phyloP scores from a whole-genome alignment of 2,329 filamentous ascomycete genomes.

The Arthrobotrys megalospora region DNA sequence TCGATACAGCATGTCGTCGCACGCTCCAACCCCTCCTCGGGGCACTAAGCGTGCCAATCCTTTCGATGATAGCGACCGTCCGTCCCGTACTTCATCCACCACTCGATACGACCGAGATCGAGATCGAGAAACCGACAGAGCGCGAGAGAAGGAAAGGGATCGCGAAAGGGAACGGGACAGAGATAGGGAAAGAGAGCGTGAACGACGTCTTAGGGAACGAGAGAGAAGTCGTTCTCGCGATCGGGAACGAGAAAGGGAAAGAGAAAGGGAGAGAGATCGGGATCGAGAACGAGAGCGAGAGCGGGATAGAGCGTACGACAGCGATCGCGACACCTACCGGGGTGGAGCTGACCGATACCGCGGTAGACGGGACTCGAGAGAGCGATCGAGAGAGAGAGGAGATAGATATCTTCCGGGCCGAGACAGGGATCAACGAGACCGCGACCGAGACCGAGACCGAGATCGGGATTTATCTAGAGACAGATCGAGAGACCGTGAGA shows the following conservation, averaged over 20 bases:
- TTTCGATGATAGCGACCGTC: slow-evolving; percentile 58
- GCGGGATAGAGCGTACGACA: slow-evolving; percentile 31
- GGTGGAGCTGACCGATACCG: slow-evolving; percentile 55
- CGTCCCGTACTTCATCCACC: slow-evolving; percentile 54
- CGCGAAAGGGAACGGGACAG: slow-evolving; percentile 37
- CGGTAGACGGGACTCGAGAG: slow-evolving; percentile 53
- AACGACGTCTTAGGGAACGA: slow-evolving; percentile 49
- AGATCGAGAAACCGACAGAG: slow-evolving; percentile 41
- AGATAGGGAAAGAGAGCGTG: slow-evolving; percentile 49
- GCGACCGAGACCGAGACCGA: slow-evolving; percentile 4
- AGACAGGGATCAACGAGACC: slow-evolving; percentile 3
- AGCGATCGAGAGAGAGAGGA: slow-evolving; percentile 47
- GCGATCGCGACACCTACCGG: slow-evolving; percentile 52
- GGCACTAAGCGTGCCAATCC: slow-evolving; percentile 59
- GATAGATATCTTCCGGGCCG: slow-evolving; percentile 46
- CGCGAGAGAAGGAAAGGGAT: slow-evolving; percentile 22
- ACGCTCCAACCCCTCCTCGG: slow-evolving; percentile 52
- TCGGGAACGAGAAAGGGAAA: slow-evolving; percentile 48
- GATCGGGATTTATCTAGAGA: slow-evolving; percentile 42
- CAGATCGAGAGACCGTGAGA: slow-evolving; percentile 53
- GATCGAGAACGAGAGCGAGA: slow-evolving; percentile 39
- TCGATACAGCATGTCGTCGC: slow-evolving; percentile 42
- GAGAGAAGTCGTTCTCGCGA: slow-evolving; percentile 45
- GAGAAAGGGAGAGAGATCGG: slow-evolving; percentile 32
- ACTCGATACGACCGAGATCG: slow-evolving; percentile 55